A percentile compares a stretch with the other conserved stretches of the same genome.
phyloP scores from a whole-genome alignment of 1,284 basidiomycete species.

The Golubevia pallescens region DNA sequence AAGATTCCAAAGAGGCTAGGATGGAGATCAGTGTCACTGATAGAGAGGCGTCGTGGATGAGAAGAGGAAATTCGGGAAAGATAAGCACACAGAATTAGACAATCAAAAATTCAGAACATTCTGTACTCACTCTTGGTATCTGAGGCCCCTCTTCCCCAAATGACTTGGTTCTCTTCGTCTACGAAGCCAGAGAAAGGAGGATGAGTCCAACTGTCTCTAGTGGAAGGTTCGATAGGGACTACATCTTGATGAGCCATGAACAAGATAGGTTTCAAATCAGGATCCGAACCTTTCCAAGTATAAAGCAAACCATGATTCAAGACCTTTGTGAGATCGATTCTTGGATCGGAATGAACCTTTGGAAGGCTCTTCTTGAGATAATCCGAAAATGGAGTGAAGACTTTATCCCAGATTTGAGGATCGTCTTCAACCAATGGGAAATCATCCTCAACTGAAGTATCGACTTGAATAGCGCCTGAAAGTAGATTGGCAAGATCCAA shows the following conservation, averaged over 20 bases:
- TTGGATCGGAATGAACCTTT: slow-evolving; percentile 21
- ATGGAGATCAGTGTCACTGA: slow-evolving; percentile 65
- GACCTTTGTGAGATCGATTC: neutral
- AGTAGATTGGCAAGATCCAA: slow-evolving; percentile 8
- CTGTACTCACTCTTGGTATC: slow-evolving; percentile 66
- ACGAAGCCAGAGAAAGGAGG: slow-evolving; percentile 68
- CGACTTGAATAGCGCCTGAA: slow-evolving; percentile 33
- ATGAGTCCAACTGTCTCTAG: slow-evolving; percentile 67
- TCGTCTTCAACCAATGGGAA: slow-evolving; percentile 31
- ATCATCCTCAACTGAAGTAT: slow-evolving; percentile 42
- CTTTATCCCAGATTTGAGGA: slow-evolving; percentile 24
- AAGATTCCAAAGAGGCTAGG: slow-evolving; percentile 67
- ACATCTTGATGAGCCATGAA: slow-evolving; percentile 65
- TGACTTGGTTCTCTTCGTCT: slow-evolving; percentile 65
- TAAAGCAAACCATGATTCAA: slow-evolving; percentile 1
- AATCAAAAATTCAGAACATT: slow-evolving; percentile 48
- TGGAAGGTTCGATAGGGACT: slow-evolving; percentile 68
- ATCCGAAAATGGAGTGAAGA: slow-evolving; percentile 34
- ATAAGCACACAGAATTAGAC: slow-evolving; percentile 6
- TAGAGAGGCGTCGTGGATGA: slow-evolving; percentile 8
- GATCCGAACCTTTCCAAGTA: slow-evolving; percentile 3
- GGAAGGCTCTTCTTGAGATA: slow-evolving; percentile 38
- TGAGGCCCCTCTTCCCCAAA: slow-evolving; percentile 67
- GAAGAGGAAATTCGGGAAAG: slow-evolving; percentile 6
- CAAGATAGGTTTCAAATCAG: slow-evolving; percentile 33